phyloP scores from a whole-genome alignment of 352 stramenopile species.

The Phytophthora aleatoria region DNA sequence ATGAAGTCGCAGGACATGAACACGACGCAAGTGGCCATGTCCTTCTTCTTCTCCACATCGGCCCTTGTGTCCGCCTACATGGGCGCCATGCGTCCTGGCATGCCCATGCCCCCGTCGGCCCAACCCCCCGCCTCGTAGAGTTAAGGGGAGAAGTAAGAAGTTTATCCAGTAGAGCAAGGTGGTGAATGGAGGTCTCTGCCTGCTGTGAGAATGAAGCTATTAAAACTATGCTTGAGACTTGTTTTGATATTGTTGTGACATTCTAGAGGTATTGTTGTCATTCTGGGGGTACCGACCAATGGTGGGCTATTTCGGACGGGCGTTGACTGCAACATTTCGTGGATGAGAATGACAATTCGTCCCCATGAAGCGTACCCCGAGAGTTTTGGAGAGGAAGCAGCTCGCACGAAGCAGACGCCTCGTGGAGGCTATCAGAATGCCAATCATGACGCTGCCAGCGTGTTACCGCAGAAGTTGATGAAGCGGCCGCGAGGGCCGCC shows the following conservation, averaged over 20 bases:
- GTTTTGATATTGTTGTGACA: slow-evolving; percentile 7
- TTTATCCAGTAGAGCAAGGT: slow-evolving; percentile 1
- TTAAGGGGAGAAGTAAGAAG: slow-evolving; percentile 4
- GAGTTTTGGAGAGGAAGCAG: slow-evolving; percentile 18
- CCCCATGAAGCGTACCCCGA: slow-evolving; percentile 13
- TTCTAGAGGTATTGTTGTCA: slow-evolving; percentile 11
- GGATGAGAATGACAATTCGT: slow-evolving; percentile 29
- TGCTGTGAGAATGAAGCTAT: slow-evolving; percentile 29
- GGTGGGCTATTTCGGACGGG: slow-evolving; percentile 21
- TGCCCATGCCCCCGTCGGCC: slow-evolving; percentile 26
- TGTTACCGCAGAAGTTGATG: slow-evolving; percentile 33
- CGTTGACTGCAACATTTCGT: slow-evolving; percentile 1
- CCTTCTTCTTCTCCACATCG: slow-evolving; percentile 78
- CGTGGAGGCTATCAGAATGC: slow-evolving; percentile 13
- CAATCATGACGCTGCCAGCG: neutral
- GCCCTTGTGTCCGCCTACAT: slow-evolving; percentile 70
- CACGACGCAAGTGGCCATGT: slow-evolving; percentile 69
- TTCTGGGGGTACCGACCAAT: slow-evolving; percentile 14
- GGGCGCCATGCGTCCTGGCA: slow-evolving; percentile 39
- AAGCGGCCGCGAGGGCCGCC: slow-evolving; percentile 37
- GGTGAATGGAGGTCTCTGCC: neutral
- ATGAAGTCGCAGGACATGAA: slow-evolving; percentile 63
- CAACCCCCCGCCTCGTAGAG: slow-evolving; percentile 25
- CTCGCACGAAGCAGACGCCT: slow-evolving; percentile 13
- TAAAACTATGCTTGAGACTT: slow-evolving; percentile 4